phyloP scores from a whole-genome alignment of 441 rosid species.

The Isatis lusitanica region DNA sequence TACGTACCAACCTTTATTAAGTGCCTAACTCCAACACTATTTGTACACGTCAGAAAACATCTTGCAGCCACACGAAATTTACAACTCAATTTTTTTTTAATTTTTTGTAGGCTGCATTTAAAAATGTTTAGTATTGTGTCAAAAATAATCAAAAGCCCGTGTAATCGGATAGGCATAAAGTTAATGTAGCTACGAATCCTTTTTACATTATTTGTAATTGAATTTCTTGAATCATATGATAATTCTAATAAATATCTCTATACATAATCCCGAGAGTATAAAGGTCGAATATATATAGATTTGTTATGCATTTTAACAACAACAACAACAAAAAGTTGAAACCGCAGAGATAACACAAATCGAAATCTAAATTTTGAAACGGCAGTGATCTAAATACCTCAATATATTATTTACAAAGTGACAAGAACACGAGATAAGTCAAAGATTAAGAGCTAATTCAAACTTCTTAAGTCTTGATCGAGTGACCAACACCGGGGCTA shows the following conservation, averaged over 20 bases:
- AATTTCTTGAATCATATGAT: background rate
- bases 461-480: constrained; percentile 20
- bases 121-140: background rate
- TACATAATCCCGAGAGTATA: background rate
- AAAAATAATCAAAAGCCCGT: no score
- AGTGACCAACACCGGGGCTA: constrained; percentile 82
- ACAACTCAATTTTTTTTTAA: background rate
- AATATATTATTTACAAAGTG: constrained; percentile 11
- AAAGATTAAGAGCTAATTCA: background rate
- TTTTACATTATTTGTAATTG: background rate
- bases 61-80: constrained; percentile 2
- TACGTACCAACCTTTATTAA: background rate
- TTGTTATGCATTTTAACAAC: background rate
- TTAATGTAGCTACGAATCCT: background rate
- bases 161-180: background rate
- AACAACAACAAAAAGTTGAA: background rate
- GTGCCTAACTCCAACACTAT: constrained; percentile 14
- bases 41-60: background rate
- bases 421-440: background rate
- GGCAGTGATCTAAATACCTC: background rate
- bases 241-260: background rate
- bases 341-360: constrained; percentile 1
- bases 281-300: background rate
- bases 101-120: background rate
- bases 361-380: background rate